Percentiles rank a stretch among this genome's conserved stretches.
Evolutionary conservation across 2,329 filamentous ascomycete genomes (phyloP).

Genomic region (Hypocrella siamensis): DNA sequence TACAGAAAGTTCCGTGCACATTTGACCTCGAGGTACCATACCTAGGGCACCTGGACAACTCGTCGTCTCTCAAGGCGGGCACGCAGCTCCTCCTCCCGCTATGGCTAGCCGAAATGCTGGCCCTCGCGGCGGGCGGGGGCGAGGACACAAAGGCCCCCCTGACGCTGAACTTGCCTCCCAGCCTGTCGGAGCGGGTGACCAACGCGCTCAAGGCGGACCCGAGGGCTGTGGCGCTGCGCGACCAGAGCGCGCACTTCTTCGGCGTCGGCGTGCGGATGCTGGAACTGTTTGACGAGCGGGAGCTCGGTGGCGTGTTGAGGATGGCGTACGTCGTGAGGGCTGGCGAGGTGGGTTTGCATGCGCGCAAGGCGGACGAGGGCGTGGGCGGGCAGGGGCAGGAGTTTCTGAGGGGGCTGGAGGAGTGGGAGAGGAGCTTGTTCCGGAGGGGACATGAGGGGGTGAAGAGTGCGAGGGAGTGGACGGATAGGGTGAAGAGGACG

Average conservation of each 20-base stretch:
- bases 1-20: slow-evolving; percentile 83
- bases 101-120: slow-evolving; percentile 91
- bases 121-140: slow-evolving; percentile 39
- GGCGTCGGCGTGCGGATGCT: slow-evolving; percentile 71
- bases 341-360: slow-evolving; percentile 73
- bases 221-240: slow-evolving; percentile 66
- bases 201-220: slow-evolving; percentile 87
- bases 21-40: slow-evolving; percentile 82
- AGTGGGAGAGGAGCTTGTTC: slow-evolving; percentile 71
- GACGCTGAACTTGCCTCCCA: slow-evolving; percentile 65
- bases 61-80: slow-evolving; percentile 60
- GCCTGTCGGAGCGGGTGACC: slow-evolving; percentile 64
- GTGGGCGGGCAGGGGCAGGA: slow-evolving; percentile 50
- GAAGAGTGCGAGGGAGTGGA: slow-evolving; percentile 55
- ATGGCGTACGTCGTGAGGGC: slow-evolving; percentile 72
- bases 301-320: slow-evolving; percentile 59
- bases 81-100: slow-evolving; percentile 73
- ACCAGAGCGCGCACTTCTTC: slow-evolving; percentile 79
- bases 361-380: slow-evolving; percentile 61
- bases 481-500: slow-evolving; percentile 35
- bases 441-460: slow-evolving; percentile 58
- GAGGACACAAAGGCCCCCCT: slow-evolving; percentile 43
- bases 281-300: slow-evolving; percentile 72
- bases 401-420: slow-evolving; percentile 76
- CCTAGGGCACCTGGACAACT: slow-evolving; percentile 80